Conservation (phyloP, 345 rosid species). For the Cardamine occulta region DNA sequence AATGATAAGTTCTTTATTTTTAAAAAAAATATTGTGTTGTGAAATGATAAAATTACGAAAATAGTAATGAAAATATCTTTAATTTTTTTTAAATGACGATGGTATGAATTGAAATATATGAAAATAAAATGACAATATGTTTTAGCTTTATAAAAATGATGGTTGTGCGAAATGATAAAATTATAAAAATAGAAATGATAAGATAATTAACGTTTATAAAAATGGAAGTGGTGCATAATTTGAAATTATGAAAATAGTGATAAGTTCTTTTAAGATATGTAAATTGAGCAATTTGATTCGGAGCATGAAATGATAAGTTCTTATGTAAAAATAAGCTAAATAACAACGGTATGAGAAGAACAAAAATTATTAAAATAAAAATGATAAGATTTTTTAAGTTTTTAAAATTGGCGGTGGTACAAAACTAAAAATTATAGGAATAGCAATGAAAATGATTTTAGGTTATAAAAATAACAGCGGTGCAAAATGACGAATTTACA, state of each 20-base stretch:
- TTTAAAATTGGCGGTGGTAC: too few relatives aligned
- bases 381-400: too few relatives aligned
- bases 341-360: too few relatives aligned
- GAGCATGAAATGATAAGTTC: too few relatives aligned
- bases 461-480: neutral
- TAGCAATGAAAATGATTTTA: too few relatives aligned
- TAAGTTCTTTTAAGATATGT: too few relatives aligned
- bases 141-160: neutral
- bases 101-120: too few relatives aligned
- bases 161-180: neutral
- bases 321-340: too few relatives aligned
- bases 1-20: too few relatives aligned
- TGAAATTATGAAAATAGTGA: neutral
- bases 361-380: too few relatives aligned
- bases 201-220: neutral
- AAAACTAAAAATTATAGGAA: neutral
- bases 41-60: neutral
- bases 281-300: too few relatives aligned
- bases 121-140: neutral
- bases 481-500: too few relatives aligned
- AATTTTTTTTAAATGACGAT: neutral
- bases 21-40: neutral
- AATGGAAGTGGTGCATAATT: neutral
- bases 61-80: neutral
- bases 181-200: neutral